phyloP scores from a whole-genome alignment of 371 early-diverging fungal genomes.

The Nematocida parisii region DNA sequence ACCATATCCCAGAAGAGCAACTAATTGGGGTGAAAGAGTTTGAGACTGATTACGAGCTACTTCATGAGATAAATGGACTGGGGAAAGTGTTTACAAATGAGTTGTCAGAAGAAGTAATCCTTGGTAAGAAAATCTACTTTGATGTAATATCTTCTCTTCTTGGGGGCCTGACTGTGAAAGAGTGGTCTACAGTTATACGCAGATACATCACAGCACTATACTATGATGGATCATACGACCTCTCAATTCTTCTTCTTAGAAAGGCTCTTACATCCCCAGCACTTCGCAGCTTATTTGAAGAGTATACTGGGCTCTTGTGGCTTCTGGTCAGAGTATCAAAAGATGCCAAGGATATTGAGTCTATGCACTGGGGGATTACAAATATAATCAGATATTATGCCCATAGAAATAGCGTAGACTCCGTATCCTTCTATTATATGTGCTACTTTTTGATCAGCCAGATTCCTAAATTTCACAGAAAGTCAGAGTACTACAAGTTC shows the following conservation, averaged over 20 bases:
- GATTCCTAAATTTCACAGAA: constrained; percentile 45
- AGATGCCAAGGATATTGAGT: constrained; percentile 44
- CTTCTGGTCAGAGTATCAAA: constrained; percentile 50
- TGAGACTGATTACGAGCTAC: constrained; percentile 55
- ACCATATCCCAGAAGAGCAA: not conserved
- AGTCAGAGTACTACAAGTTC: constrained; percentile 55
- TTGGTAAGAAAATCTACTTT: constrained; percentile 17
- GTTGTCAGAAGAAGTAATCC: not conserved
- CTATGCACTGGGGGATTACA: constrained; percentile 40
- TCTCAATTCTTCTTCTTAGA: constrained; percentile 50
- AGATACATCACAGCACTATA: constrained; percentile 38
- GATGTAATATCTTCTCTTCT: constrained; percentile 45
- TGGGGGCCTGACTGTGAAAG: constrained; percentile 24
- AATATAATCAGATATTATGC: constrained; percentile 46
- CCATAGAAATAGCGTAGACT: constrained; percentile 2
- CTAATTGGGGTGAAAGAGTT: constrained; percentile 51
- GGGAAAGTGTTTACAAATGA: constrained; percentile 25
- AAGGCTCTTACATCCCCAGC: constrained; percentile 56
- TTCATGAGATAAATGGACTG: constrained; percentile 54
- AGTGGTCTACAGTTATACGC: constrained; percentile 23
- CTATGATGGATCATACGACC: not conserved
- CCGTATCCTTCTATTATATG: constrained; percentile 55
- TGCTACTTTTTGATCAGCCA: constrained; percentile 62
- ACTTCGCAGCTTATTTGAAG: constrained; percentile 46
- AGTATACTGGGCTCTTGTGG: constrained; percentile 55